phyloP scores from a whole-genome alignment of 495 filamentous ascomycete genomes.

The Articulospora tetracladia region DNA sequence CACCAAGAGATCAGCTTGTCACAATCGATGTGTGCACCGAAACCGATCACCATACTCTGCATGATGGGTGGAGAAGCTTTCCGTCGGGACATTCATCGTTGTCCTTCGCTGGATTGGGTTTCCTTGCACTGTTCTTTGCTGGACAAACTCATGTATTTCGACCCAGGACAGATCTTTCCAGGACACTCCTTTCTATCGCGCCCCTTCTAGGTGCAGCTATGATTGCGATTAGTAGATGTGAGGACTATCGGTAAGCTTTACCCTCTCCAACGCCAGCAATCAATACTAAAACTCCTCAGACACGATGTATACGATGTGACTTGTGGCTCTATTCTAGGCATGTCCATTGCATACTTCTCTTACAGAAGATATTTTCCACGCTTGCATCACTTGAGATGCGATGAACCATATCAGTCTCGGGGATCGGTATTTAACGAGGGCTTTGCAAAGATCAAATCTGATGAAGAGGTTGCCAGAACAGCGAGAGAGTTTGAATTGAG shows the following conservation, averaged over 20 bases:
- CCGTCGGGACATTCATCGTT: slow-evolving; percentile 87
- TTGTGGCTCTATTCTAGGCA: slow-evolving; percentile 68
- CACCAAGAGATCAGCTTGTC: slow-evolving; percentile 64
- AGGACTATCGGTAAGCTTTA: slow-evolving; percentile 63
- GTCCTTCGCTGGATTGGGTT: slow-evolving; percentile 82
- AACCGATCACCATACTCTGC: slow-evolving; percentile 67
- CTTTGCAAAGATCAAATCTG: slow-evolving; percentile 25
- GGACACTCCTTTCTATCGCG: slow-evolving; percentile 57
- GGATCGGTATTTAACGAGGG: slow-evolving; percentile 21
- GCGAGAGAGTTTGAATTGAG: slow-evolving; percentile 17
- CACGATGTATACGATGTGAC: slow-evolving; percentile 95
- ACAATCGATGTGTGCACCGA: slow-evolving; percentile 78
- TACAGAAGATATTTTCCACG: slow-evolving; percentile 66
- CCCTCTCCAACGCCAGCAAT: background rate
- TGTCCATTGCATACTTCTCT: slow-evolving; percentile 71
- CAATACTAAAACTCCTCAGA: slow-evolving; percentile 28
- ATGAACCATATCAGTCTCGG: slow-evolving; percentile 43
- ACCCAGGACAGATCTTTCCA: slow-evolving; percentile 66
- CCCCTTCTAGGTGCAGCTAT: slow-evolving; percentile 78
- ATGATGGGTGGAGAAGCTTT: slow-evolving; percentile 93
- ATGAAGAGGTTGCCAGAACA: slow-evolving; percentile 22
- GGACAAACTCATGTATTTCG: slow-evolving; percentile 78
- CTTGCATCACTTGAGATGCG: slow-evolving; percentile 40
- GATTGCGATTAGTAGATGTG: slow-evolving; percentile 85
- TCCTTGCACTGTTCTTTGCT: slow-evolving; percentile 71